Evolutionary conservation across 2,329 filamentous ascomycete species (phyloP).

Genomic region (Venturia pyrina): DNA sequence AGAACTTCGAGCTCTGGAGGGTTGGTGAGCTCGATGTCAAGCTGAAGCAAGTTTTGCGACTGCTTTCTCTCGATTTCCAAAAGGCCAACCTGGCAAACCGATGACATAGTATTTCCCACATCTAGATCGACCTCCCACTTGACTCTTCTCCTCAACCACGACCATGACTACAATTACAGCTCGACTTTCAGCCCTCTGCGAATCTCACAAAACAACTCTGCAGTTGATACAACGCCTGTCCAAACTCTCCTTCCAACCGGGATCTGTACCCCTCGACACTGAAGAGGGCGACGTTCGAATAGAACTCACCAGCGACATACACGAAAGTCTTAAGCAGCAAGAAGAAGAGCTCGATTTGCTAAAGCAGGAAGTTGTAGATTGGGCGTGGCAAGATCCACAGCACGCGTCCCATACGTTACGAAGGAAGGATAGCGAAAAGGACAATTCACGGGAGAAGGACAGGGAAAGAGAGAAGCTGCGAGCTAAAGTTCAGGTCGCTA

Average conservation of each 20-base stretch:
- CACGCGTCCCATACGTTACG: neutral
- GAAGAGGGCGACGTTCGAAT: constrained; percentile 55
- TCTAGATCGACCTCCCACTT: neutral
- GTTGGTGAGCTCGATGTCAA: neutral
- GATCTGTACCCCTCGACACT: constrained; percentile 48
- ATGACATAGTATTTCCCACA: neutral
- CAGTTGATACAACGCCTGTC: constrained; percentile 47
- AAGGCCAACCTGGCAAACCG: neutral
- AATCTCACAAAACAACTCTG: constrained; percentile 42
- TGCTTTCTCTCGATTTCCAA: neutral
- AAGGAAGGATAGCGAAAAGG: constrained; percentile 16
- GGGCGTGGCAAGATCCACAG: constrained; percentile 36
- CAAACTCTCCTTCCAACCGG: constrained; percentile 52
- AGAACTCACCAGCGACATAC: constrained; percentile 74
- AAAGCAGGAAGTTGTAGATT: constrained; percentile 65
- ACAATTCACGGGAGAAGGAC: constrained; percentile 36
- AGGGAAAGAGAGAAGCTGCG: constrained; percentile 54
- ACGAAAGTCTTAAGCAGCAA: constrained; percentile 62
- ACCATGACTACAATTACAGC: constrained; percentile 27
- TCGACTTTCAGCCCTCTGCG: constrained; percentile 42
- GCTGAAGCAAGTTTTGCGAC: neutral
- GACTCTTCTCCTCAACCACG: neutral
- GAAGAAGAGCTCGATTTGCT: constrained; percentile 79
- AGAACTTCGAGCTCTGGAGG: no score
- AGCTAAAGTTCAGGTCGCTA: constrained; percentile 55